Base-by-base conservation (phyloP, 2,329 filamentous ascomycete species). In the Phialophora expanda region DNA sequence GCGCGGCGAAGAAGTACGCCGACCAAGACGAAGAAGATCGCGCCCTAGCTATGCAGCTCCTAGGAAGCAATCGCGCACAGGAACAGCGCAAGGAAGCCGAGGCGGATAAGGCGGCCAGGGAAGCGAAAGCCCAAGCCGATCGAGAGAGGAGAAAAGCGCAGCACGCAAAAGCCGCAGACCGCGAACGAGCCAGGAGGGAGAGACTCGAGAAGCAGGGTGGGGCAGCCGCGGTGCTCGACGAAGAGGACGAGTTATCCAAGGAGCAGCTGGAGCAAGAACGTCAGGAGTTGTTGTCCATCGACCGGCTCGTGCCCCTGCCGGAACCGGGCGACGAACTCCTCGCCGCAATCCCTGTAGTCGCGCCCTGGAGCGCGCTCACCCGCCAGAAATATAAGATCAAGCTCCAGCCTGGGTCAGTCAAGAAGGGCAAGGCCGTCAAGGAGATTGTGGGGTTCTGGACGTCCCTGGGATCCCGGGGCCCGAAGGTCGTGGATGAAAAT, bases 1-100 rank as follows among this genome's bases (percentile, higher is more conserved):
- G 54, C 78, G 84, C 14, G 88, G 93, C 32, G 92, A 96, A 76
- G 88, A 87, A 65, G 85, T 99, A 99, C 79, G 94, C 90, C 54
- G 83, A 96, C 72, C 95, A 98, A 82, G 94, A 98, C 73, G 93
- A 97, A 62, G 94, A 97, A 78, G 95, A 99, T 74, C 91, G 93
- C 12, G 86, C 86, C 6, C 86, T 93, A 0, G 92, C 93, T 34
- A 90, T 97, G 78, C 85, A 88, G 26, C 84, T 98, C n/a, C 87
- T 97, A n/a, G 95, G 95, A 46, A 89, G 91, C 85, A 66, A 71
- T 62, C 76, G 78, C 71, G 89, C 89, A 0, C 85, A 86, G 44
- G 85, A 90, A 72, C 88, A 88, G 68, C 87, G 86, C 14, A 87
- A 90, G 72, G 89, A 88, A 1, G 90, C 91, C 50, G 78, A 79